Conservation (phyloP, 2,329 filamentous ascomycete species). For the Monilinia fructigena region DNA sequence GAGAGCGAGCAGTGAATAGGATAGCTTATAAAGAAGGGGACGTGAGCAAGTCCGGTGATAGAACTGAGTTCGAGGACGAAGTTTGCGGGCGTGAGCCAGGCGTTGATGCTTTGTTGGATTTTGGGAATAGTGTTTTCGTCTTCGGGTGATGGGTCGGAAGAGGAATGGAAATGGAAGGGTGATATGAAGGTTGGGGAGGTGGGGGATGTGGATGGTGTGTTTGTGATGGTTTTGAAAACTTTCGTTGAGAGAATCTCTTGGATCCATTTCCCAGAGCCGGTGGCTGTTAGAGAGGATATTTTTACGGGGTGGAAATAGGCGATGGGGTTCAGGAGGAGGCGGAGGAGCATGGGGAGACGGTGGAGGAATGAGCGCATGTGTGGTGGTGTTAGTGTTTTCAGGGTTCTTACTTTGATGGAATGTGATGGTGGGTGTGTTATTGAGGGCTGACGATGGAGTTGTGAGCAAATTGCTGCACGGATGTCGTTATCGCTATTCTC, state of each 20-base stretch:
- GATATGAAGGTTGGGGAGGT: constrained; percentile 31
- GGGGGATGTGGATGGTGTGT: not conserved
- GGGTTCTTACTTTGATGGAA: constrained; percentile 50
- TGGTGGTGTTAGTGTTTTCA: constrained; percentile 46
- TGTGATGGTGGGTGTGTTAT: constrained; percentile 50
- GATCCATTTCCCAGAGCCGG: constrained; percentile 52
- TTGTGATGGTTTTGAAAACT: constrained; percentile 43
- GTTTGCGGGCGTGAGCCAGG: constrained; percentile 53
- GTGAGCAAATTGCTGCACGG: constrained; percentile 50
- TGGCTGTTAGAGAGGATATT: constrained; percentile 50
- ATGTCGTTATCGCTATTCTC: constrained; percentile 45
- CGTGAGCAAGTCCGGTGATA: constrained; percentile 47
- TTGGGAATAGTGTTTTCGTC: constrained; percentile 43
- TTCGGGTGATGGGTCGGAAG: constrained; percentile 41
- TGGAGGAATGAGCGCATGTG: constrained; percentile 47
- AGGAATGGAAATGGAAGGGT: no score
- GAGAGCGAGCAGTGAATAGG: not conserved
- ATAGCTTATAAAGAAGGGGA: constrained; percentile 44
- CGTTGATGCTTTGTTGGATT: constrained; percentile 48
- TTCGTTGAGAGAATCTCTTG: constrained; percentile 48
- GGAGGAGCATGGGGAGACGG: constrained; percentile 50
- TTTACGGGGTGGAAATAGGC: constrained; percentile 53
- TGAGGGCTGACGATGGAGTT: constrained; percentile 48
- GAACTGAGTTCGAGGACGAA: constrained; percentile 50
- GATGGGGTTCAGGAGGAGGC: constrained; percentile 49